These are phyloP conservation scores for Eruca vesicaria DNA, from an alignment of 441 rosid genomes.

Conservation along the genomic window DNA sequence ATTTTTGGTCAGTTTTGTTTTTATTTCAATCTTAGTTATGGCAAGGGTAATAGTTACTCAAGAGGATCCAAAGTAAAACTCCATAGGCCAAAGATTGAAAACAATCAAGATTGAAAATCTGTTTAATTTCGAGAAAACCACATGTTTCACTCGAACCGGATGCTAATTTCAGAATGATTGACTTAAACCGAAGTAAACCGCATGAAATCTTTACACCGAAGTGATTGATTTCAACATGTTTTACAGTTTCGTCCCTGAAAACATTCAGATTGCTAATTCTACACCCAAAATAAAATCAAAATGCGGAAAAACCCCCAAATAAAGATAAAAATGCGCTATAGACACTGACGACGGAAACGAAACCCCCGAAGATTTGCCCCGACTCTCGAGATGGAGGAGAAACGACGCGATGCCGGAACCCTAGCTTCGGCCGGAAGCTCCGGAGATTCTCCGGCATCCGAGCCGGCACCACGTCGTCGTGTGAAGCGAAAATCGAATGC, in stretches of 20 bases:
- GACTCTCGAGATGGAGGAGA: slow-evolving; percentile 35
- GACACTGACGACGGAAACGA: background rate
- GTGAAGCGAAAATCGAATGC: slow-evolving; percentile 69
- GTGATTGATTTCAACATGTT: background rate
- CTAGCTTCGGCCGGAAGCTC: slow-evolving; percentile 41
- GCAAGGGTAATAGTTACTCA: background rate
- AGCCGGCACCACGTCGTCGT: slow-evolving; percentile 70
- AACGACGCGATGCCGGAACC: slow-evolving; percentile 39
- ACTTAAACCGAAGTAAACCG: background rate
- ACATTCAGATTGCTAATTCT: background rate
- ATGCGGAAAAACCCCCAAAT: background rate
- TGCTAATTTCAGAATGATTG: background rate
- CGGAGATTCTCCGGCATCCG: slow-evolving; percentile 54
- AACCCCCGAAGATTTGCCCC: background rate
- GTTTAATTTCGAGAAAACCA: background rate
- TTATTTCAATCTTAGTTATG: background rate
- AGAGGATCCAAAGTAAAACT: background rate
- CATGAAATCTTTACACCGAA: too few relatives aligned
- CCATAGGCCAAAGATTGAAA: background rate
- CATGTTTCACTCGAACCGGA: background rate
- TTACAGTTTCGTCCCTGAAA: background rate
- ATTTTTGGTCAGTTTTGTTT: background rate
- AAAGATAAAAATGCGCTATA: background rate
- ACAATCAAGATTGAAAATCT: background rate
- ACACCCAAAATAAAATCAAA: background rate